Base-by-base conservation (phyloP, 139 green algal species). In the Coccomyxa sp. region DNA sequence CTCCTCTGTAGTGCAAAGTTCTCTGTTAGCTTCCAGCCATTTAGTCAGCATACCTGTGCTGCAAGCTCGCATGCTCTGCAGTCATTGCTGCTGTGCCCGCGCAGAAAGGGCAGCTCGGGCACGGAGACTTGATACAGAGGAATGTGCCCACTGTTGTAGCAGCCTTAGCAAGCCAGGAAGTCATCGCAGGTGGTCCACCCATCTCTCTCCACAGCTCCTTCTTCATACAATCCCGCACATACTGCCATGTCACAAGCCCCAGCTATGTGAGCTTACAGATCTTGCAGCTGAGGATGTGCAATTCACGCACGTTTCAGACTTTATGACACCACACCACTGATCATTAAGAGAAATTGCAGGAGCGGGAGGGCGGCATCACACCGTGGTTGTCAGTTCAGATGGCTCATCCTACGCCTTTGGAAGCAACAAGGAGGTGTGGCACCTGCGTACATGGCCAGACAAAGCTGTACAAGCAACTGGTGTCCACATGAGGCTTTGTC, bases 61-160 rank as follows among this genome's bases (percentile, higher is more conserved):
- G 24, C 39, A 37, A 7, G 37, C 1, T 0, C 64, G 72, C 35
- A 3, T 0, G 9, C 22, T 36, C 70, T 75, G 44, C 18, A 36
- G 33, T 50, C 16, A 18, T 41, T 50, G 7, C 7, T 78, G 44
- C 22, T 24, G 8, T 54, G 5, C 3, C 39, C 12, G 36, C 80
- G 80, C 90, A 95, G 91, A 91, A 89, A 70, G 94, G 94, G 1
- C 94, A 98, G 87, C 88, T 98, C 72, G 94, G 94, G 2, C 88
- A 95, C 41, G 94, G 94, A 0, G 94, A 98, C 80, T 74, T 83
- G 5, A 38, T 87, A 34, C 87, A 94, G 72, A 85, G 94, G 77
- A 96, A 95, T 81, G 77, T 84, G 1, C 93, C 93, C 7, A 90
- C 81, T 7, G 39, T 91, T n/a, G 84, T 96, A n/a, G 75, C 81